Conservation (phyloP, 257 asterid genomes). For the Ophiorrhiza pumila region DNA sequence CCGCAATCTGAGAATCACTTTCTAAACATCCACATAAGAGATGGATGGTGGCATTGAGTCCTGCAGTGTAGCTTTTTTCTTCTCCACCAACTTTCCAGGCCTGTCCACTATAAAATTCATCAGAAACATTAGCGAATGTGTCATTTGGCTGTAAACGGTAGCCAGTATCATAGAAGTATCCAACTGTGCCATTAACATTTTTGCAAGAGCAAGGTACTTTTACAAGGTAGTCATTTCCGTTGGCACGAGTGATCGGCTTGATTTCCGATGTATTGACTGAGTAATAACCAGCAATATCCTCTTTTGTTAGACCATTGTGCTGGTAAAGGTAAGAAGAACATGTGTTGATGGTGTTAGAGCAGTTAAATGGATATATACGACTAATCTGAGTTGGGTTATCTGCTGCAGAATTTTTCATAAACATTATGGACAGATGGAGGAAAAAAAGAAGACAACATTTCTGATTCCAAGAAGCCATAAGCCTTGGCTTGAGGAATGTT, state of each 20-base stretch:
- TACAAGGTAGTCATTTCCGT: slow-evolving; percentile 44
- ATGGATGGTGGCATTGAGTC: slow-evolving; percentile 37
- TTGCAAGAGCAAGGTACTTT: slow-evolving; percentile 61
- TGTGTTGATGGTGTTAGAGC: slow-evolving; percentile 32
- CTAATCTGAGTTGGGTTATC: slow-evolving; percentile 18
- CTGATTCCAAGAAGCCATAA: slow-evolving; percentile 40
- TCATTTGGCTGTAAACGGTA: slow-evolving; percentile 36
- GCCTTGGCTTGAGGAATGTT: slow-evolving; percentile 24
- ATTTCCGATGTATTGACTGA: slow-evolving; percentile 43
- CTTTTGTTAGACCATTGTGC: slow-evolving; percentile 39
- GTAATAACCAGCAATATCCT: slow-evolving; percentile 41
- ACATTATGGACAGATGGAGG: slow-evolving; percentile 21
- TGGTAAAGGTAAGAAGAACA: slow-evolving; percentile 64
- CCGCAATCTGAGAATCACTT: slow-evolving; percentile 45
- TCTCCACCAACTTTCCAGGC: slow-evolving; percentile 47
- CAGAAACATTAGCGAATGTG: slow-evolving; percentile 40
- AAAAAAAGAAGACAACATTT: slow-evolving; percentile 16
- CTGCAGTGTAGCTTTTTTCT: slow-evolving; percentile 19
- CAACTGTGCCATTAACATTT: slow-evolving; percentile 39
- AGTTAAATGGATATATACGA: slow-evolving; percentile 37
- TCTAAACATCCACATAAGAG: slow-evolving; percentile 73
- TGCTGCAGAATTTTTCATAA: slow-evolving; percentile 1
- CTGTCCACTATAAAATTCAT: slow-evolving; percentile 47
- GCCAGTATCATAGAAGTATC: slow-evolving; percentile 56
- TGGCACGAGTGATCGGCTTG: slow-evolving; percentile 22